Evolutionary conservation across 169 alveolate genomes (phyloP).

Genomic region (Haemoproteus tartakovskyi): DNA sequence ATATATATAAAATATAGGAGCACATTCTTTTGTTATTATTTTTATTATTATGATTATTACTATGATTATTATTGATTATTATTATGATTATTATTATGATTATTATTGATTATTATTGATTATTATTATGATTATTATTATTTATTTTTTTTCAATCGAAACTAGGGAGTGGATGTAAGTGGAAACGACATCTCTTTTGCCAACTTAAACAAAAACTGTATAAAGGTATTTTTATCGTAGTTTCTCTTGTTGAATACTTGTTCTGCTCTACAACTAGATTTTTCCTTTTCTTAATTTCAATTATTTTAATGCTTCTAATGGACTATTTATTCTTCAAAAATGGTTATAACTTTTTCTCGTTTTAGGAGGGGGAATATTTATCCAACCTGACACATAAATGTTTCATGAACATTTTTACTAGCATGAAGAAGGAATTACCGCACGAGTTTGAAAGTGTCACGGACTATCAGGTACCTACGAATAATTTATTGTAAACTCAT

Average conservation of each 20-base stretch:
- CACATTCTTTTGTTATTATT: too few species aligned
- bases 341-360: background rate
- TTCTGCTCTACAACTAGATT: background rate
- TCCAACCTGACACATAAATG: constrained; percentile 51
- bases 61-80: too few species aligned
- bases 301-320: constrained; percentile 1
- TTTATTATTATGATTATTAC: too few species aligned
- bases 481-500: too few species aligned
- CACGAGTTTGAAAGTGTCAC: constrained; percentile 57
- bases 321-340: background rate
- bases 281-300: background rate
- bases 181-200: constrained; percentile 63
- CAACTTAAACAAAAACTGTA: constrained; percentile 38
- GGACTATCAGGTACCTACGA: constrained; percentile 66
- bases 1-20: background rate
- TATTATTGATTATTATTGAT: too few species aligned
- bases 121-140: background rate
- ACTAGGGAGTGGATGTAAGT: constrained; percentile 60
- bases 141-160: background rate
- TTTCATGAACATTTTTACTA: constrained; percentile 9
- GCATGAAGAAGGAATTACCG: constrained; percentile 22
- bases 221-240: constrained; percentile 11
- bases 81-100: too few species aligned
- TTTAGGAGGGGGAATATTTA: constrained; percentile 47
- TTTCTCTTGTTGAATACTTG: background rate